These are phyloP conservation scores for Collybiopsis luxurians DNA, from an alignment of 768 basidiomycete genomes.

Conservation along the genomic window DNA sequence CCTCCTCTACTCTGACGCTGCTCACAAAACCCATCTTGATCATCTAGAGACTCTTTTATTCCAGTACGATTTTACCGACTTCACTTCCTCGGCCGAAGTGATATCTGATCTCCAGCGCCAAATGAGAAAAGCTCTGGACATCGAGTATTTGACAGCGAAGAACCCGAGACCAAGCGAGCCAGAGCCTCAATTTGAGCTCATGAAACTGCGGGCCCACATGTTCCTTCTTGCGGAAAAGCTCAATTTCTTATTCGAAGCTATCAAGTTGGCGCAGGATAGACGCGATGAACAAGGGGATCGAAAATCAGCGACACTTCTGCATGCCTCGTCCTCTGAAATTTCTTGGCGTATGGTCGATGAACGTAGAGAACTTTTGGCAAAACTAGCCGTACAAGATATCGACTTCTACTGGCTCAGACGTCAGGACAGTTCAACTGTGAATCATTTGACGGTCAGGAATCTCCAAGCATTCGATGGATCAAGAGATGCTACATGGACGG, in stretches of 20 bases:
- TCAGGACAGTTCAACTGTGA: constrained; percentile 85
- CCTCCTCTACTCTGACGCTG: constrained; percentile 86
- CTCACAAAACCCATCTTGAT: constrained; percentile 74
- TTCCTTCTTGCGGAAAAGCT: constrained; percentile 71
- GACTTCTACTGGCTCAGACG: constrained; percentile 82
- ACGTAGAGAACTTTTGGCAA: constrained; percentile 69
- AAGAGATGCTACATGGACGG: constrained; percentile 78
- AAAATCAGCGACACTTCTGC: constrained; percentile 77
- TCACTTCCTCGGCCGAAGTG: constrained; percentile 57
- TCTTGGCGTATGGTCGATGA: constrained; percentile 91
- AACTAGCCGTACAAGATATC: constrained; percentile 78
- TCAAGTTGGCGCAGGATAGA: constrained; percentile 79
- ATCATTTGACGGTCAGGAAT: constrained; percentile 70
- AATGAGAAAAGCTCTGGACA: constrained; percentile 62
- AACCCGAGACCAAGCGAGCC: constrained; percentile 37
- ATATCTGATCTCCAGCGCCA: constrained; percentile 71
- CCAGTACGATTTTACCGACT: constrained; percentile 85
- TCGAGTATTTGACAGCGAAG: constrained; percentile 37
- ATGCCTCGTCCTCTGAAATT: constrained; percentile 81
- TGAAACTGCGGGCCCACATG: constrained; percentile 65
- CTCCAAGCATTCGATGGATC: constrained; percentile 86
- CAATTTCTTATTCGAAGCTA: constrained; percentile 81
- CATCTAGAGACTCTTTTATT: constrained; percentile 80
- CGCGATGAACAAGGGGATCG: constrained; percentile 62
- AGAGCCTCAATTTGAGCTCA: constrained; percentile 50